phyloP scores from a whole-genome alignment of 1,284 basidiomycete species.

The Termitomyces sp. region DNA sequence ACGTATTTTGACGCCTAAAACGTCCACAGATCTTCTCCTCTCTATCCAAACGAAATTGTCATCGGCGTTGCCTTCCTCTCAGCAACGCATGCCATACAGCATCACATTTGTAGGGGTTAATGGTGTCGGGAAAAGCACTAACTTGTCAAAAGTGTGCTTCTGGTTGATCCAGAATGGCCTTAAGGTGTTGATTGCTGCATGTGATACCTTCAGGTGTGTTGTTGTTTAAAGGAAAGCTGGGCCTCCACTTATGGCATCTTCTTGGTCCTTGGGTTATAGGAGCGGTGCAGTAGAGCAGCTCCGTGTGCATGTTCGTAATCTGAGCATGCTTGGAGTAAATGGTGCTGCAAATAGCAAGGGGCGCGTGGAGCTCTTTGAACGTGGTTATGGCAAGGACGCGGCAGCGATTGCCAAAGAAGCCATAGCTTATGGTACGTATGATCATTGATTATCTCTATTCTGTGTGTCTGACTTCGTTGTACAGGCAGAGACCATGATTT shows the following conservation, averaged over 20 bases:
- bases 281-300: constrained; percentile 98
- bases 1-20: constrained; percentile 92
- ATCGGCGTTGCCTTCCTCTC: constrained; percentile 63
- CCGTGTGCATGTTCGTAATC: constrained; percentile 92
- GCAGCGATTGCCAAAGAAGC: constrained; percentile 97
- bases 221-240: neutral
- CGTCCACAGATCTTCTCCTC: constrained; percentile 91
- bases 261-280: constrained; percentile 31
- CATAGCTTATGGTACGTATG: constrained; percentile 71
- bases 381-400: constrained; percentile 97
- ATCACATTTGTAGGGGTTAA: constrained; percentile 99
- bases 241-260: neutral
- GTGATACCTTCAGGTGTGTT: constrained; percentile 88
- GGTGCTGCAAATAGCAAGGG: constrained; percentile 65
- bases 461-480: neutral
- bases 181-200: constrained; percentile 94
- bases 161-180: constrained; percentile 97
- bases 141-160: constrained; percentile 97
- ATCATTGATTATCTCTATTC: neutral
- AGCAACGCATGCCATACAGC: constrained; percentile 81
- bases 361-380: constrained; percentile 89
- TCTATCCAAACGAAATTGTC: constrained; percentile 71
- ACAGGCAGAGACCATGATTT: constrained; percentile 82
- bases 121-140: constrained; percentile 98
- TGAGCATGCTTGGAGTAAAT: constrained; percentile 81